Evolutionary conservation across 306 rosid genomes (phyloP).

Genomic region (Acacia melanoxylon): DNA sequence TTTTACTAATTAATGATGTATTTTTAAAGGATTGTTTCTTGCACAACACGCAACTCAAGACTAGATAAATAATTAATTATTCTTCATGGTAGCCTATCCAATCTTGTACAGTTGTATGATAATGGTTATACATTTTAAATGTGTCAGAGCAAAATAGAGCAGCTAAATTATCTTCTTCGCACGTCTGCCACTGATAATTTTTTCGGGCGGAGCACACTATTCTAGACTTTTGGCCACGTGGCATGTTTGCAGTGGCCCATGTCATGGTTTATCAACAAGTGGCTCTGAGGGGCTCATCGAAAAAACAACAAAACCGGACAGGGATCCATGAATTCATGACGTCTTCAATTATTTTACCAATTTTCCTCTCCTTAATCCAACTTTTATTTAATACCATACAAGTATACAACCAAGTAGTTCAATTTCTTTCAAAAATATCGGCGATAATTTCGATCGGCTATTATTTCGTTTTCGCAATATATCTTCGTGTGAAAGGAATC

Average conservation of each 20-base stretch:
- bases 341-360: conserved; percentile 1
- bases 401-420: too few species aligned
- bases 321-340: neutral
- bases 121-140: neutral
- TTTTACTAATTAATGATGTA: neutral
- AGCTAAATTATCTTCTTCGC: neutral
- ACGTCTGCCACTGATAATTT: neutral
- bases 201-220: neutral
- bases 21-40: neutral
- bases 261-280: neutral
- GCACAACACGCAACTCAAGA: neutral
- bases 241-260: neutral
- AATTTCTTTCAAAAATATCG: neutral
- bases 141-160: neutral
- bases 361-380: neutral
- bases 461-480: neutral
- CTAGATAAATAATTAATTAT: neutral
- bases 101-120: neutral
- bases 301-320: neutral
- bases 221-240: neutral
- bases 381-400: neutral
- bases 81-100: neutral
- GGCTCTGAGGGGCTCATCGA: neutral
- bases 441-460: neutral
- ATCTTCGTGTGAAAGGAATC: neutral